phyloP scores from a whole-genome alignment of 2,329 filamentous ascomycete genomes.

The Didymella glomerata region DNA sequence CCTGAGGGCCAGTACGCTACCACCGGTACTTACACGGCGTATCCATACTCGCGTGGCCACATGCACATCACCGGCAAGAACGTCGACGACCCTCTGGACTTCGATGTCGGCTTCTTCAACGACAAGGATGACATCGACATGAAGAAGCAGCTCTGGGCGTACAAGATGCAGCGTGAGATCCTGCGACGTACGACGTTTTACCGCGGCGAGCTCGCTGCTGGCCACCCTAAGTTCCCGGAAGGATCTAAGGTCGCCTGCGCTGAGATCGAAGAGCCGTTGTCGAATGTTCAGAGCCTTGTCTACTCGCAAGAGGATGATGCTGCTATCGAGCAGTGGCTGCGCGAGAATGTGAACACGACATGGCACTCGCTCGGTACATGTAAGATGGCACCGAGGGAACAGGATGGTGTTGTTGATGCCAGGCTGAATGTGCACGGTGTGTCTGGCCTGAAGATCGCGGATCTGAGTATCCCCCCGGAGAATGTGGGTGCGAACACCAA shows the following conservation, averaged over 20 bases:
- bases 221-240: constrained; percentile 47
- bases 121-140: constrained; percentile 66
- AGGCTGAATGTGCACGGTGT: constrained; percentile 43
- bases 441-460: constrained; percentile 52
- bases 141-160: constrained; percentile 67
- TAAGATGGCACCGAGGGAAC: constrained; percentile 44
- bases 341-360: constrained; percentile 45
- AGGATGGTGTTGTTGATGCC: constrained; percentile 42
- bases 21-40: constrained; percentile 63
- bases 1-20: constrained; percentile 62
- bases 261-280: constrained; percentile 24
- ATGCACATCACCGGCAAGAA: constrained; percentile 65
- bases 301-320: constrained; percentile 46
- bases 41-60: constrained; percentile 68
- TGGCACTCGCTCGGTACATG: constrained; percentile 47
- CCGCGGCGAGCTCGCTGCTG: constrained; percentile 51
- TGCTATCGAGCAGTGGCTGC: constrained; percentile 54
- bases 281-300: constrained; percentile 27
- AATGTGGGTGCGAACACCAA: constrained; percentile 59
- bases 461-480: constrained; percentile 54
- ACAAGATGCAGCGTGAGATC: constrained; percentile 72
- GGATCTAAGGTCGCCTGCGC: constrained; percentile 29
- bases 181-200: constrained; percentile 64
- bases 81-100: constrained; percentile 59
- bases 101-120: constrained; percentile 66